Base-by-base conservation (phyloP, 2,329 filamentous ascomycete species). In the Trichoderma asperellum region DNA sequence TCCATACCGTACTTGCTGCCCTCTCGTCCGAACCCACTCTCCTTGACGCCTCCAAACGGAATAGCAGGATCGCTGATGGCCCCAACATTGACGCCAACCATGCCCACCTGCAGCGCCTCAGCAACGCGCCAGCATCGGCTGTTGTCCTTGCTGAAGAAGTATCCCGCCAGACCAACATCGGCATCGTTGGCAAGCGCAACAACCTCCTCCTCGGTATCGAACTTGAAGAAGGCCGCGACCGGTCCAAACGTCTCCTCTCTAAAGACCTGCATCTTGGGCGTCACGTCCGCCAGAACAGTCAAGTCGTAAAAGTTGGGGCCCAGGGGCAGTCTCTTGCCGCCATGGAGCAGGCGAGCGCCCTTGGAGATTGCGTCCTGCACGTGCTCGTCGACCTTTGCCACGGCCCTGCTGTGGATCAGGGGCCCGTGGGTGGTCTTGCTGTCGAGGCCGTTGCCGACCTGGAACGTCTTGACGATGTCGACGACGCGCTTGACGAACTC, bases 181-280 rank as follows among this genome's bases (percentile, higher is more conserved):
- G 89, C 82, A 21, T 81, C 80, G 76, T 93, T 93, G 1, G 92
- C 91, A 60, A 89, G 80, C 65, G 86, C 83, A 34, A 92, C 84
- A 27, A 92, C 91, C 71, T 93, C 90, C 60, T 89, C 87, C 76
- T 93, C 91, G 0, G 86, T 89, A n/a, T 90, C 84, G 76, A 93
- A 93, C 55, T 86, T 84, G 81, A 92, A 92, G 1, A 94, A 77
- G 1, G 88, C 90, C 0, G 90, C 91, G 0, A 93, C 87, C 2
- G 91, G 92, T 0, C 91, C 91, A 74, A 94, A 94, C 0, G 91
- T 93, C 79, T 94, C 91, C 76, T 94, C 92, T 0, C 82, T 81
- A 10, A 87, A 85, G 53, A 93, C 81, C 49, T 83, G 80, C 91
- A 94, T 94, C 40, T 89, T 84, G 63, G 83, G 81, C 24, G 80